Conservation (phyloP, 1,139 yeast species). For the Pichia sp. region DNA sequence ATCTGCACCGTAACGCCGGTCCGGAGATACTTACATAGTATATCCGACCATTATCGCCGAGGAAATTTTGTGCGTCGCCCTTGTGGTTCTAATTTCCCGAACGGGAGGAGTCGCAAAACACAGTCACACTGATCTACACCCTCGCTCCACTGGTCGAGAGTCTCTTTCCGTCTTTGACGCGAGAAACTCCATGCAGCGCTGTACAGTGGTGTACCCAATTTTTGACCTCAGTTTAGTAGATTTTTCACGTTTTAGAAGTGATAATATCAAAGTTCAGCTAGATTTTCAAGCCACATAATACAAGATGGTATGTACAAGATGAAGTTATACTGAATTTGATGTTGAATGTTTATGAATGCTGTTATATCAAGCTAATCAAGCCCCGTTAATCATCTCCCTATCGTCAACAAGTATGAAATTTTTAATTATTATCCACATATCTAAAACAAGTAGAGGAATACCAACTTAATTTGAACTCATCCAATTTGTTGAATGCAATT, state of each 20-base stretch:
- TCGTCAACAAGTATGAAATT: too few species aligned
- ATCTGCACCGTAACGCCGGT: too few species aligned
- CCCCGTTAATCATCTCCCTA: too few species aligned
- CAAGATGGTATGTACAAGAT: slow-evolving; percentile 16
- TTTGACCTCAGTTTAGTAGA: not conserved
- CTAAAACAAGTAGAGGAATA: too few species aligned
- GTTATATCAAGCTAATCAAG: too few species aligned
- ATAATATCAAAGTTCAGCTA: not conserved
- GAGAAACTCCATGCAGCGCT: not conserved
- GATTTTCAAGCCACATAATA: slow-evolving; percentile 12
- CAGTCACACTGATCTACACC: not conserved
- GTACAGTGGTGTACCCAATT: not conserved
- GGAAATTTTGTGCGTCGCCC: not conserved
- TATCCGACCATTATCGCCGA: too few species aligned
- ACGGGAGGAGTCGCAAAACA: not conserved
- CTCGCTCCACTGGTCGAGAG: too few species aligned
- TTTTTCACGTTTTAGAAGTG: not conserved
- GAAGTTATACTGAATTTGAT: not conserved
- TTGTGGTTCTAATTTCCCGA: not conserved
- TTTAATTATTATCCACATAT: too few species aligned
- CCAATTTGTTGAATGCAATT: too few species aligned
- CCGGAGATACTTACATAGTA: too few species aligned
- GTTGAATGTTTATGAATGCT: too few species aligned
- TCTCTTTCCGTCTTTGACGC: not conserved
- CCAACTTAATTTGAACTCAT: too few species aligned